Conservation (phyloP, 331 rosid genomes). For the Dryas integrifolia region DNA sequence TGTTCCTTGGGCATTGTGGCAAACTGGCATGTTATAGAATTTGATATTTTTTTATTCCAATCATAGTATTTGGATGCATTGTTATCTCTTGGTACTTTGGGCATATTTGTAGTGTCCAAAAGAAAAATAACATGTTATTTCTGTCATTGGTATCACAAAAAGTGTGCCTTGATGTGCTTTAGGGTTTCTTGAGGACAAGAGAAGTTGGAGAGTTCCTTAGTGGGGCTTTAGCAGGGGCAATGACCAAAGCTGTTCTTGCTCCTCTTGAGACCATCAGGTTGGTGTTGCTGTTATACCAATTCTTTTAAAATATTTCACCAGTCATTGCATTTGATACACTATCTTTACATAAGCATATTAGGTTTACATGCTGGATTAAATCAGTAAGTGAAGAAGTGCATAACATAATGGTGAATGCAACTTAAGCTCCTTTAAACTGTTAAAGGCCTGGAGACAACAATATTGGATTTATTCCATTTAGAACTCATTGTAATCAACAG, state of each 20-base stretch:
- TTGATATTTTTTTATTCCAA: too few relatives aligned
- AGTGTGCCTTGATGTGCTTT: constrained; percentile 30
- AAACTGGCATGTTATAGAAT: too few relatives aligned
- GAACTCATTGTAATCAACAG: neutral
- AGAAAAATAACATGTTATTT: neutral
- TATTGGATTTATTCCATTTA: neutral
- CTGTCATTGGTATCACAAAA: neutral
- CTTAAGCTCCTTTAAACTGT: neutral
- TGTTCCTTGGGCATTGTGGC: too few relatives aligned
- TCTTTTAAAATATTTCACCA: neutral
- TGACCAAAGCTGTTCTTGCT: constrained; percentile 95
- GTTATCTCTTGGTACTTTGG: neutral
- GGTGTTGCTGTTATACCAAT: constrained; percentile 14
- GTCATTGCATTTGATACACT: neutral
- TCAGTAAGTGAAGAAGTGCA: neutral
- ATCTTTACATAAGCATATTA: neutral
- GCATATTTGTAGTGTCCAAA: neutral
- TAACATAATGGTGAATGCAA: neutral
- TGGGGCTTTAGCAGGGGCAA: constrained; percentile 91
- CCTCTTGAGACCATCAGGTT: constrained; percentile 98
- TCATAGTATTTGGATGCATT: neutral
- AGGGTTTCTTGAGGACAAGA: constrained; percentile 64
- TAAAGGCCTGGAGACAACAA: constrained; percentile 5
- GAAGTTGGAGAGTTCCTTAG: constrained; percentile 88
- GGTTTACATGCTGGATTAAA: neutral